These are phyloP conservation scores for Linderniella brevidens DNA, from an alignment of 257 asterid genomes.

Conservation along the genomic window DNA sequence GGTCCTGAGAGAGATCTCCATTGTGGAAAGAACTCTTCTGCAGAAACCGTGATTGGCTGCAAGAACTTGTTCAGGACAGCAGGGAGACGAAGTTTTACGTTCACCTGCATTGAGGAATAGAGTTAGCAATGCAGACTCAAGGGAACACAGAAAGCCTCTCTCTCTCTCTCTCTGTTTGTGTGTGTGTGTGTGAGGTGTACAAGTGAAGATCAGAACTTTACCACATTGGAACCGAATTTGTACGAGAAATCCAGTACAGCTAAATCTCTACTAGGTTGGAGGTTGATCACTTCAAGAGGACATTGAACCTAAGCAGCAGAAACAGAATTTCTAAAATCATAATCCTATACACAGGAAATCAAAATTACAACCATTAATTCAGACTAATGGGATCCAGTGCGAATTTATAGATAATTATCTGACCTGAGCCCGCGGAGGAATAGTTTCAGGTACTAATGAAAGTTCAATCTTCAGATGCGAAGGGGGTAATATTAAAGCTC, in stretches of 20 bases:
- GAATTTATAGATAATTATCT: background rate
- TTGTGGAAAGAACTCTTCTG: conserved; percentile 66
- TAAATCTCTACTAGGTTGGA: conserved; percentile 60
- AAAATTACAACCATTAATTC: background rate
- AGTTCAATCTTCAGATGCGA: conserved; percentile 49
- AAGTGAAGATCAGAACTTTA: conserved; percentile 6
- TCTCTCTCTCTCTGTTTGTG: background rate
- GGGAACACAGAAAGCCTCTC: background rate
- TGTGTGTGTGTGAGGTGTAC: background rate
- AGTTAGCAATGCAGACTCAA: conserved; percentile 7
- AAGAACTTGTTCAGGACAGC: conserved; percentile 57
- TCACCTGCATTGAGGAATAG: conserved; percentile 29
- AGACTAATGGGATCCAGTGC: conserved; percentile 6
- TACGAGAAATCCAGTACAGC: conserved; percentile 74
- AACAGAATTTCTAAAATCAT: background rate
- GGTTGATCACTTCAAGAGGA: conserved; percentile 63
- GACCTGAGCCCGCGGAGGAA: conserved; percentile 91
- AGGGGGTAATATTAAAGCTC: conserved; percentile 50
- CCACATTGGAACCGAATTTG: conserved; percentile 39
- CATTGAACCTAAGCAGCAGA: conserved; percentile 46
- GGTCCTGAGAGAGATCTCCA: conserved; percentile 88
- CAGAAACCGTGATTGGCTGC: conserved; percentile 49
- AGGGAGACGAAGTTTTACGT: conserved; percentile 65
- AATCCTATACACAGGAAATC: background rate
- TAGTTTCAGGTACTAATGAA: conserved; percentile 63